Evolutionary conservation across 2,329 filamentous ascomycete species (phyloP).

Genomic region (Berkeleyomyces basicola): DNA sequence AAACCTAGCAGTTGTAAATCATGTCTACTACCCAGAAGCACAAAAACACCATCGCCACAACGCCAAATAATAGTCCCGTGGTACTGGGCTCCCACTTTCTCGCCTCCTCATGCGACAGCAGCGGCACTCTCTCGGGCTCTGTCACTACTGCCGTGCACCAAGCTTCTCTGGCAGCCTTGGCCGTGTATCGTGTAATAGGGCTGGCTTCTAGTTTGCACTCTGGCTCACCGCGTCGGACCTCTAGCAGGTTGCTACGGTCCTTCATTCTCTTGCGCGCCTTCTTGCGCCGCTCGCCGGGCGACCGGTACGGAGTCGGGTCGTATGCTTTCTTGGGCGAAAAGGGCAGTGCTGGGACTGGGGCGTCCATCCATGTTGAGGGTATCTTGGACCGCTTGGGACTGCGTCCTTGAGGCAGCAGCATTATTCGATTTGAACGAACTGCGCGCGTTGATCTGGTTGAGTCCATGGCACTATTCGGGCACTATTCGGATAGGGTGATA

Average conservation of each 20-base stretch:
- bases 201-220: background rate
- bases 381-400: background rate
- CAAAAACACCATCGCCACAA: background rate
- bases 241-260: background rate
- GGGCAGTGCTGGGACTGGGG: background rate
- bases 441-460: background rate
- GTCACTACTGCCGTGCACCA: background rate
- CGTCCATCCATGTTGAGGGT: background rate
- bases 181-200: background rate
- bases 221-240: background rate
- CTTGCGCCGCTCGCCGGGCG: constrained; percentile 3
- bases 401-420: background rate
- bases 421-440: background rate
- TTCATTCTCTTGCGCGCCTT: constrained; percentile 3
- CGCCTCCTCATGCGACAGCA: background rate
- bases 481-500: background rate
- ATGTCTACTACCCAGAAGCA: constrained; percentile 3
- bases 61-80: background rate
- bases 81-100: background rate
- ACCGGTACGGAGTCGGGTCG: constrained; percentile 2
- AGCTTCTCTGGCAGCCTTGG: background rate
- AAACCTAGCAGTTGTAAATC: background rate
- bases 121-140: background rate
- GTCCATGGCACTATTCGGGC: background rate
- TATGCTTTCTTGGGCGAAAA: constrained; percentile 8